Percentiles rank a stretch among this genome's conserved stretches.
These are phyloP conservation scores for Rhododendron henanense DNA, from an alignment of 148 eudicot species.

Conservation along the genomic window DNA sequence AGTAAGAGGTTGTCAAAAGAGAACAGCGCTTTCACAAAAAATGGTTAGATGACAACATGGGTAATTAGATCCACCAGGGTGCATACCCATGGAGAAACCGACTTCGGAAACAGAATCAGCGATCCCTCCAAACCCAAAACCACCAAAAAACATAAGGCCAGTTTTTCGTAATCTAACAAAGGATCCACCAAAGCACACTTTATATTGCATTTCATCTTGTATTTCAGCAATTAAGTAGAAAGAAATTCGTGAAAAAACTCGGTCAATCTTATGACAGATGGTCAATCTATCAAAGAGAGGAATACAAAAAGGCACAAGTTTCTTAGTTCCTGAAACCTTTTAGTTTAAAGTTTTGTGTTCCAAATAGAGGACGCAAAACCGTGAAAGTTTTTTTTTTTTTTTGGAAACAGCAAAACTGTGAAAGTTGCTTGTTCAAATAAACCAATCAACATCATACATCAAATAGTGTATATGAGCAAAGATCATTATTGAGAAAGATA, in stretches of 20 bases:
- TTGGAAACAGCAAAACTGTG: background rate
- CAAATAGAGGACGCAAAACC: background rate
- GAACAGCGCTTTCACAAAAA: background rate
- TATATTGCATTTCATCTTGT: background rate
- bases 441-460: background rate
- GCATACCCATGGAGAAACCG: background rate
- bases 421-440: background rate
- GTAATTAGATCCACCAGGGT: background rate
- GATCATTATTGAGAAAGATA: slow-evolving; percentile 16
- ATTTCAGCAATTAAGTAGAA: background rate
- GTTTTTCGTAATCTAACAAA: background rate
- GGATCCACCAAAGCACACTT: background rate
- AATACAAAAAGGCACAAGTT: background rate
- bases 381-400: too few species aligned
- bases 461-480: background rate
- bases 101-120: background rate
- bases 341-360: background rate
- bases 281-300: background rate
- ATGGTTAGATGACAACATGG: background rate
- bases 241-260: background rate
- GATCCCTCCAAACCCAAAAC: background rate
- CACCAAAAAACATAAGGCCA: background rate
- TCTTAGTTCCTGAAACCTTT: background rate
- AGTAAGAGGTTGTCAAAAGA: background rate
- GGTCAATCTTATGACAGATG: background rate